Evolutionary conservation across 768 basidiomycete species (phyloP).

Genomic region (Tylopilus rubrobrunneus): DNA sequence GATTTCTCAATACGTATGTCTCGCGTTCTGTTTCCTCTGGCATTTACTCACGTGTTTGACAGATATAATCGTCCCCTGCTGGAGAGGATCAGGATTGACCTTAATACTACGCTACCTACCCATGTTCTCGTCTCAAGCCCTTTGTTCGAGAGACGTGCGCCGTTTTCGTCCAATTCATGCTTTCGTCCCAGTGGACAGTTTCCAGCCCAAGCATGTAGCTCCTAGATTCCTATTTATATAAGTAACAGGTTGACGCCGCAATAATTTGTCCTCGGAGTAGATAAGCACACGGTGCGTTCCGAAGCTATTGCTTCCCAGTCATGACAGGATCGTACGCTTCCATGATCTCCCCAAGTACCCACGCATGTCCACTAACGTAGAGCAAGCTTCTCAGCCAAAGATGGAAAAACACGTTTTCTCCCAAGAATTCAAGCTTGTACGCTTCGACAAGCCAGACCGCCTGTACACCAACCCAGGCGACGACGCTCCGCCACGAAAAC

Average conservation of each 20-base stretch:
- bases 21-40: background rate
- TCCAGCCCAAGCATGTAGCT: slow-evolving; percentile 11
- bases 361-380: slow-evolving; percentile 74
- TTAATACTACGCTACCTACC: slow-evolving; percentile 23
- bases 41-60: slow-evolving; percentile 6
- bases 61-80: slow-evolving; percentile 23
- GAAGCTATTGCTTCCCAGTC: background rate
- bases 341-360: slow-evolving; percentile 72
- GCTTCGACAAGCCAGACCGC: slow-evolving; percentile 89
- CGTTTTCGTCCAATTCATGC: slow-evolving; percentile 14
- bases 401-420: slow-evolving; percentile 61
- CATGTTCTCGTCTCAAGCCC: slow-evolving; percentile 15
- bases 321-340: slow-evolving; percentile 32
- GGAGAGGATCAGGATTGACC: slow-evolving; percentile 1
- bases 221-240: slow-evolving; percentile 23
- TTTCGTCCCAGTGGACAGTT: slow-evolving; percentile 9
- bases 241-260: background rate
- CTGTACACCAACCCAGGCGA: slow-evolving; percentile 75
- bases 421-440: slow-evolving; percentile 87
- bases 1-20: slow-evolving; percentile 92
- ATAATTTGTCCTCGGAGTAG: background rate
- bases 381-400: slow-evolving; percentile 78
- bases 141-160: slow-evolving; percentile 10
- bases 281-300: background rate
- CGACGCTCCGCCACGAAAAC: slow-evolving; percentile 45